A percentile compares a stretch with the other conserved stretches of the same genome.
Conservation (phyloP, 345 rosid species). For the Salix viminalis region DNA sequence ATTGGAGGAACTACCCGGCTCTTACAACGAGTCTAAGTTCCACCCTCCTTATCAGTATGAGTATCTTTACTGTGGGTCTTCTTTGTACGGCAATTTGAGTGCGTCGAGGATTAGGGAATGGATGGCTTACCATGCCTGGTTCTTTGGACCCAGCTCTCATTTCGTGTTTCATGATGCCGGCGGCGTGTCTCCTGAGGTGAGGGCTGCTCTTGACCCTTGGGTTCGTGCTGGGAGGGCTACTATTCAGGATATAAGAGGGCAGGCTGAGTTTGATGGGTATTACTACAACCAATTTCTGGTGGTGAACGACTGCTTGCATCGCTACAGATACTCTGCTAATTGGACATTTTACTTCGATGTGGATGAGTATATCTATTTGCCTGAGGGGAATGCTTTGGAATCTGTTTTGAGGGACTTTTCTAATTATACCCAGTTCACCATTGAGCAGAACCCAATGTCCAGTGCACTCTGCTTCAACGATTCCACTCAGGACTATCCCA, state of each 20-base stretch:
- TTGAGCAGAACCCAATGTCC: constrained; percentile 90
- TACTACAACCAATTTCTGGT: constrained; percentile 82
- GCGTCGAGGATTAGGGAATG: constrained; percentile 70
- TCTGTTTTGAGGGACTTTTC: constrained; percentile 59
- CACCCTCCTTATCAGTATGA: constrained; percentile 59
- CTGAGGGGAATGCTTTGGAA: constrained; percentile 43
- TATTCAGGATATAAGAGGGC: constrained; percentile 64
- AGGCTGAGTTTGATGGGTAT: constrained; percentile 66
- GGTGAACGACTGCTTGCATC: constrained; percentile 79
- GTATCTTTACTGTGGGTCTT: constrained; percentile 79
- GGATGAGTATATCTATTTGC: constrained; percentile 78
- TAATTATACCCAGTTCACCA: constrained; percentile 69
- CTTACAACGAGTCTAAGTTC: constrained; percentile 47
- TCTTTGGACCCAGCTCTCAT: constrained; percentile 77
- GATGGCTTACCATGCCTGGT: constrained; percentile 93
- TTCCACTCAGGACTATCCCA: constrained; percentile 47
- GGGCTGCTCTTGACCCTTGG: constrained; percentile 71
- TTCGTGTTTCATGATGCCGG: constrained; percentile 91
- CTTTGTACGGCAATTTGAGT: constrained; percentile 69
- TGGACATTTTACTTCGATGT: constrained; percentile 91
- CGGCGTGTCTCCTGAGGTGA: constrained; percentile 57
- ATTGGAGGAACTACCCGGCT: constrained; percentile 56
- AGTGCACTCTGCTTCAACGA: constrained; percentile 68
- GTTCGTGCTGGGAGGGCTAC: constrained; percentile 67
- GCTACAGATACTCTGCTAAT: constrained; percentile 57